Conservation (phyloP, 495 filamentous ascomycete species). For the Penicillium waksmanii region DNA sequence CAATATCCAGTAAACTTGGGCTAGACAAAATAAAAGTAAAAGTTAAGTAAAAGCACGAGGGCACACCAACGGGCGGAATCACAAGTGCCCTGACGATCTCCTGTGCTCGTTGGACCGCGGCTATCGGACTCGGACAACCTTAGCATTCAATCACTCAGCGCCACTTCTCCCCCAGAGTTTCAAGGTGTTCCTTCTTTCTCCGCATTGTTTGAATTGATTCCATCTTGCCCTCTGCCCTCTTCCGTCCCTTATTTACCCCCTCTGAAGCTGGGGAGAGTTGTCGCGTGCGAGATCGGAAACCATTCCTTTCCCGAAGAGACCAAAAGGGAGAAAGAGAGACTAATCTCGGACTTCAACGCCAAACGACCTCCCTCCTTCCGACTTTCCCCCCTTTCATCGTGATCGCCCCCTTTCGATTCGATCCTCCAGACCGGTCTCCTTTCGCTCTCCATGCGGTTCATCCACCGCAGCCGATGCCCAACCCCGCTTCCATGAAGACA, state of each 20-base stretch:
- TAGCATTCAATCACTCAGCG: background rate
- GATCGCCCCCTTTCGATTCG: slow-evolving; percentile 5
- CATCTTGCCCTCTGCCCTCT: background rate
- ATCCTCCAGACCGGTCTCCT: background rate
- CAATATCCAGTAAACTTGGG: no score
- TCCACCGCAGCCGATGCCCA: slow-evolving; percentile 32
- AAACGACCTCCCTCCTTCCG: slow-evolving; percentile 10
- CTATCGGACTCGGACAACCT: background rate
- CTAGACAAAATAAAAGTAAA: no score
- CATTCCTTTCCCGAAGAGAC: slow-evolving; percentile 16
- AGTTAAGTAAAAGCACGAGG: no score
- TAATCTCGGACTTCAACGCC: slow-evolving; percentile 5
- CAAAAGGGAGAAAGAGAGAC: slow-evolving; percentile 7
- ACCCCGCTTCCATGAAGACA: slow-evolving; percentile 42
- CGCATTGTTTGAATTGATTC: background rate
- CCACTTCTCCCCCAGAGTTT: background rate
- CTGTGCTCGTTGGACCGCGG: background rate
- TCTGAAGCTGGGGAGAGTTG: slow-evolving; percentile 7
- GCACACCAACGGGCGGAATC: background rate
- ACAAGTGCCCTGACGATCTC: slow-evolving; percentile 8
- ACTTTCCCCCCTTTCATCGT: background rate
- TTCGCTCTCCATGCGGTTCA: slow-evolving; percentile 31
- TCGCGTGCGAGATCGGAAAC: slow-evolving; percentile 17
- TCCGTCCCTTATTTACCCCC: background rate
- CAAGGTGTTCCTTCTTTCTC: background rate